Base-by-base conservation (phyloP, 805 yeast species). In the Saturnispora saitoi region DNA sequence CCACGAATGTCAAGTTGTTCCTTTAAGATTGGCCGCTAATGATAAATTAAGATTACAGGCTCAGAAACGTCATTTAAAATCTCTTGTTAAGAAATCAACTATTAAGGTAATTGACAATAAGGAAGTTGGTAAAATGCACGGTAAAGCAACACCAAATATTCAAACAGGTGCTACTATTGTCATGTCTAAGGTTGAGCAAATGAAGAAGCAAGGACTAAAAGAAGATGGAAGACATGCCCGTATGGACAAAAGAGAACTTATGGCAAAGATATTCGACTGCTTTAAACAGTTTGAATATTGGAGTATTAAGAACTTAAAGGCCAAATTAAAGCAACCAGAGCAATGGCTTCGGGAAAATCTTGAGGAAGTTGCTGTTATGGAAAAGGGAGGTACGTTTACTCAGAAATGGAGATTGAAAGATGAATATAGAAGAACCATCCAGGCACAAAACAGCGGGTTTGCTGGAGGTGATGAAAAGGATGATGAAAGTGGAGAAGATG, bases 251-350 rank as follows among this genome's bases (percentile, higher is more conserved):
- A 87, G 86, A 63, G 97, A 89, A 54, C 76, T 93, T 50, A 76
- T 91, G 74, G 96, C 90, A 66, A 69, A 86, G 56, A 70, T 93
- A 56, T 93, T 93, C 78, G 77, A 84, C 57, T 72, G 91, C 58
- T 93, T 93, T 66, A 96, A 89, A 65, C 95, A 90, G 64, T 88
- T 85, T 64, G 97, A 91, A 62, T 93, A 90, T 66, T 93, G 99
- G 99, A 81, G 93, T 10, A 75, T 93, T 74, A 89, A 89, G 67
- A 96, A 96, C 36, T 72, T 93, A 53, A 84, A 88, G 60, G 99
- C 93, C 63, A 78, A 95, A 56, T 89, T 97, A 2, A 82, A 83
- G 59, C 99, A 93, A 71, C 99, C 99, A 1, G 99, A 93, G 63
- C 83, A 83, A 19, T 95, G 86, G 64, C 71, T 93, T 54, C 88